These are phyloP conservation scores for Ophiostoma sp. DNA, from an alignment of 2,329 filamentous ascomycete species.

Conservation along the genomic window DNA sequence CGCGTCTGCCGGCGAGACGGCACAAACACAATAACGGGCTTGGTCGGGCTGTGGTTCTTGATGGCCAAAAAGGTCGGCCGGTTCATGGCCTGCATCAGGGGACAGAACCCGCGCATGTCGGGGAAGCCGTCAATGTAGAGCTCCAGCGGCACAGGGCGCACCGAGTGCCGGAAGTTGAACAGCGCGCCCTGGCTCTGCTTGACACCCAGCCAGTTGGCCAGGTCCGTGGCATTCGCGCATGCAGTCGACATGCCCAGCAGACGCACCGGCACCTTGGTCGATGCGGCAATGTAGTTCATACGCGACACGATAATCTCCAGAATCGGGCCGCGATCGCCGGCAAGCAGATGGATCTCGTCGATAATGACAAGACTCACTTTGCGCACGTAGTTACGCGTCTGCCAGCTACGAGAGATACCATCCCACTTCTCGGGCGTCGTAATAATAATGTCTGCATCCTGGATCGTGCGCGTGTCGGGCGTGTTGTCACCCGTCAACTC, in stretches of 20 bases:
- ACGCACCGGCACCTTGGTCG: slow-evolving; percentile 82
- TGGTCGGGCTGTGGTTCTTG: slow-evolving; percentile 91
- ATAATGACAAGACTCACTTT: slow-evolving; percentile 96
- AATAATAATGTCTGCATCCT: slow-evolving; percentile 94
- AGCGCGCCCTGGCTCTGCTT: slow-evolving; percentile 65
- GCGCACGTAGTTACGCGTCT: slow-evolving; percentile 91
- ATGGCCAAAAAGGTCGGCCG: slow-evolving; percentile 93
- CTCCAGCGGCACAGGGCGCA: slow-evolving; percentile 90
- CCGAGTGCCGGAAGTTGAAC: slow-evolving; percentile 96
- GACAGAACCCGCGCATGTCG: slow-evolving; percentile 89
- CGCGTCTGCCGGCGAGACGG: slow-evolving; percentile 92
- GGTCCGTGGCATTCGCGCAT: slow-evolving; percentile 88
- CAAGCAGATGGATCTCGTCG: slow-evolving; percentile 96
- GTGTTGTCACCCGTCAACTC: slow-evolving; percentile 95
- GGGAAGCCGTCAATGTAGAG: slow-evolving; percentile 98
- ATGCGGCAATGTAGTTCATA: slow-evolving; percentile 98
- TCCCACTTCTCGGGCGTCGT: slow-evolving; percentile 99
- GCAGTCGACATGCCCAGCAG: slow-evolving; percentile 98
- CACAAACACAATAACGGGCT: slow-evolving; percentile 97
- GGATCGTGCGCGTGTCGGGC: slow-evolving; percentile 89
- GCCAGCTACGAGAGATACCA: slow-evolving; percentile 97
- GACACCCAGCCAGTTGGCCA: slow-evolving; percentile 95
- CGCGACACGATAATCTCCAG: slow-evolving; percentile 89
- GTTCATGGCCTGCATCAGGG: slow-evolving; percentile 99
- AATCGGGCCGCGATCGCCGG: slow-evolving; percentile 93